Base-by-base conservation (phyloP, 495 filamentous ascomycete genomes). In the Durotheca rogersii region DNA sequence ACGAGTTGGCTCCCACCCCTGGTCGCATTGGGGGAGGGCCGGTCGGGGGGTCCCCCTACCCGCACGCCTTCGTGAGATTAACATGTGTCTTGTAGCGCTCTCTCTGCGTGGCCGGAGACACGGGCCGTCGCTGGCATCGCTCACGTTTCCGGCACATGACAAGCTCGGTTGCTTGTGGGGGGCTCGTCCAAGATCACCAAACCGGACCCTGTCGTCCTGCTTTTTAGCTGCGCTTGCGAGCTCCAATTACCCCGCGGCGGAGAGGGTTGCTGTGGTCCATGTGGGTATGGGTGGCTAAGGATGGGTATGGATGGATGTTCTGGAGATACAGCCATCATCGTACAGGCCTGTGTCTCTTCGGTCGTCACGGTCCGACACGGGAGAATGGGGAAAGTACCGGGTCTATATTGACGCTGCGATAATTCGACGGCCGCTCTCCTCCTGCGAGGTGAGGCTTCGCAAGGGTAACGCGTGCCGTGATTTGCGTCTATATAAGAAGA, bases 281-380 rank as follows among this genome's bases (percentile, higher is more conserved):
- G 59, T 58, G 54, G 53, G 50, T 51, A 45, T 56, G 41, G 38
- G 40, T 50, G 44, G 41, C 39, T 44, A 25, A 40, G 43, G 47
- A 42, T 49, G 30, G 45, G 40, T 45, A 51, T 43, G 47, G 51
- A 52, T 49, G 49, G 48, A 15, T 61, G 23, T 9, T 27, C 23
- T 57, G 41, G 47, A 49, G 53, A 57, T 49, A 61, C 53, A 53
- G 58, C 53, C 48, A 52, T 50, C 48, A 57, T 45, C 49, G 50
- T 45, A 62, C 50, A 62, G 56, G 51, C 51, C 58, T 65, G 47
- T 61, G n/a, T 67, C 61, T 67, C 68, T 62, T 72, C 73, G 72
- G 73, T 70, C 62, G 69, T 63, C 62, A 69, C 70, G 73, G 66
- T 73, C 72, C 72, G 72, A 69, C 66, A 63, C 66, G 67, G 72